Conservation (phyloP, 768 basidiomycete species). For the Lentinus brumalis region DNA sequence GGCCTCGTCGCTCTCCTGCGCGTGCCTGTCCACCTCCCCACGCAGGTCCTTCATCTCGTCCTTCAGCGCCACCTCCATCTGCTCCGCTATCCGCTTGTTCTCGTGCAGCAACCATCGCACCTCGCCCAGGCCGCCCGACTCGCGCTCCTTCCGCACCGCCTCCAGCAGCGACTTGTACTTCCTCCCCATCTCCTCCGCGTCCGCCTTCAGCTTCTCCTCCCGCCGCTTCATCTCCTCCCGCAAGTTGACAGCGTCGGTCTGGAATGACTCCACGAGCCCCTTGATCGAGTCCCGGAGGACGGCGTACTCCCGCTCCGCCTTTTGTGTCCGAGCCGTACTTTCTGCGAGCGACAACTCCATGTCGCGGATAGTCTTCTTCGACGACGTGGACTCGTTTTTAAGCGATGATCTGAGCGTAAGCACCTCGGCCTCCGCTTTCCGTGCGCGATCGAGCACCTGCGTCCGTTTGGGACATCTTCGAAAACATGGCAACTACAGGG, state of each 20-base stretch:
- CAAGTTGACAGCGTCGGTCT: conserved; percentile 69
- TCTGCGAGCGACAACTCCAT: conserved; percentile 77
- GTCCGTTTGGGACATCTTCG: background rate
- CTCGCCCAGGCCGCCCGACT: conserved; percentile 48
- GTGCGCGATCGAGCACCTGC: conserved; percentile 70
- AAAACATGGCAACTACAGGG: background rate
- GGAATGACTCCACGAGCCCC: conserved; percentile 71
- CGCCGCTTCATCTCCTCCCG: conserved; percentile 73
- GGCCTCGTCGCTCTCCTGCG: conserved; percentile 58
- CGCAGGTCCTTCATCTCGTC: conserved; percentile 58
- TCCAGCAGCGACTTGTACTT: conserved; percentile 70
- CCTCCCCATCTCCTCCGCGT: conserved; percentile 67
- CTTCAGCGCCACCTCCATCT: conserved; percentile 63
- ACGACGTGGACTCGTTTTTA: conserved; percentile 68
- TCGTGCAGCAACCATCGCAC: conserved; percentile 54
- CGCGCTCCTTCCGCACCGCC: conserved; percentile 57
- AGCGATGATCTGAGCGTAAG: conserved; percentile 66
- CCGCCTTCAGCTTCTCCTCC: conserved; percentile 67
- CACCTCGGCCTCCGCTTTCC: conserved; percentile 83
- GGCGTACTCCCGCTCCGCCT: conserved; percentile 81
- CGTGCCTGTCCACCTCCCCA: conserved; percentile 53
- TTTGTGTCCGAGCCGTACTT: conserved; percentile 75
- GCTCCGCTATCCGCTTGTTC: conserved; percentile 49
- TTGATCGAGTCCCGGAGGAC: conserved; percentile 78
- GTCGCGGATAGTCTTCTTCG: conserved; percentile 77